Base-by-base conservation (phyloP, 371 early-diverging fungal species). In the Nematocida sp. region DNA sequence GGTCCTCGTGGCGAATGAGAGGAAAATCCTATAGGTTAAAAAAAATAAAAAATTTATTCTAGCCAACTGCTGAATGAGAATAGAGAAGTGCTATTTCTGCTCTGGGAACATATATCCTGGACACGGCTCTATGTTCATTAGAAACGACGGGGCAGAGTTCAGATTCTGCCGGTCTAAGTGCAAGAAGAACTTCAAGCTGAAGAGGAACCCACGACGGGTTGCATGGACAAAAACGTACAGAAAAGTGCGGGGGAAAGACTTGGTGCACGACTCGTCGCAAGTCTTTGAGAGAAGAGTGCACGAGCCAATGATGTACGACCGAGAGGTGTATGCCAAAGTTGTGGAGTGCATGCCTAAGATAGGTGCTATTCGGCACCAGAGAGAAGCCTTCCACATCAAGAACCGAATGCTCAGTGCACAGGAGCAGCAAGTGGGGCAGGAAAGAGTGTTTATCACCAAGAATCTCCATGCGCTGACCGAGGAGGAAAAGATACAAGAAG, bases 1-100 rank as follows among this genome's bases (percentile, higher is more conserved):
- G 48, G n/a, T 32, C 25, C 34, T 37, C 66, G 66, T 66, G 66
- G 66, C 66, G 66, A 66, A 66, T 56, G 66, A 66, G 66, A 46
- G 56, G 38, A 54, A 52, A 66, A 66, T 66, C 66, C 66, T 66
- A 29, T 36, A 52, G 34, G 27, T 13, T 38, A 31, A 66, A 66
- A 66, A 54, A 54, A 29, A 15, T 27, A 13, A 52, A 63, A 29
- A 17, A 55, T 55, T 55, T 34, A 32, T 66, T 66, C 45, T 66
- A 48, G 31, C 40, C 29, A 54, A 40, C 41, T 7, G 37, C 29
- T 29, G 49, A 56, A 95, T 95, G 96, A 87, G 96, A 83, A 87
- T 97, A 75, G 93, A 94, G 86, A 95, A 95, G 88, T 97, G 98
- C 85, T 95, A 91, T 85, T 95, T 97, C 84, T 97, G 98, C 87